Percentiles rank a stretch among this genome's conserved stretches.
These are phyloP conservation scores for Psilocybe azurescens DNA, from an alignment of 768 basidiomycete species.

Conservation along the genomic window DNA sequence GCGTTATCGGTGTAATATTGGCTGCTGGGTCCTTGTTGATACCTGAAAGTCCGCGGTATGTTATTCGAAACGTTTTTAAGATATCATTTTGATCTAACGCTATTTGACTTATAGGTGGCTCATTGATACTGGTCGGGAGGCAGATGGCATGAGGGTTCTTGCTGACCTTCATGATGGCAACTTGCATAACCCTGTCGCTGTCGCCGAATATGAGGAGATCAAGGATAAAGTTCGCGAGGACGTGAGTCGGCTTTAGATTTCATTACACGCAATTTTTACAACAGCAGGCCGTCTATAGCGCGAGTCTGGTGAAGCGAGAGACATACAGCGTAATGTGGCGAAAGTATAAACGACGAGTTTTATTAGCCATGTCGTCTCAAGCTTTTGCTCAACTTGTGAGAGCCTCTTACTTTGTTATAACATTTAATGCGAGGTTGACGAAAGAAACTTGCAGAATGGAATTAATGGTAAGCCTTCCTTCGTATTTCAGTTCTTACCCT, in stretches of 20 bases:
- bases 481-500: not conserved
- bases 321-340: conserved; percentile 86
- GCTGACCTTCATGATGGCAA: conserved; percentile 90
- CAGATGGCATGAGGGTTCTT: conserved; percentile 83
- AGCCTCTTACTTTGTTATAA: conserved; percentile 18
- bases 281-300: conserved; percentile 50
- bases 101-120: conserved; percentile 67
- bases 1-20: conserved; percentile 83
- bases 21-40: conserved; percentile 80
- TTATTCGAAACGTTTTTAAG: not conserved
- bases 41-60: conserved; percentile 88
- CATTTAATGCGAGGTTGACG: conserved; percentile 15
- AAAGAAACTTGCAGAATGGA: conserved; percentile 67
- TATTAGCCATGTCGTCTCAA: conserved; percentile 95
- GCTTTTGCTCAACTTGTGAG: conserved; percentile 93
- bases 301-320: conserved; percentile 73
- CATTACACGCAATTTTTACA: not conserved
- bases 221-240: conserved; percentile 79
- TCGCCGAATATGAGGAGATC: conserved; percentile 90
- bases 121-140: conserved; percentile 85
- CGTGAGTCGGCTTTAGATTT: conserved; percentile 38
- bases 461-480: conserved; percentile 75
- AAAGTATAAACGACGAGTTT: conserved; percentile 83
- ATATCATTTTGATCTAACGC: not conserved
- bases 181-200: conserved; percentile 65